Evolutionary conservation across 352 stramenopile genomes (phyloP), one percentile per base, ranked within the genome.

Genomic region (Pythium pyrilobum): DNA sequence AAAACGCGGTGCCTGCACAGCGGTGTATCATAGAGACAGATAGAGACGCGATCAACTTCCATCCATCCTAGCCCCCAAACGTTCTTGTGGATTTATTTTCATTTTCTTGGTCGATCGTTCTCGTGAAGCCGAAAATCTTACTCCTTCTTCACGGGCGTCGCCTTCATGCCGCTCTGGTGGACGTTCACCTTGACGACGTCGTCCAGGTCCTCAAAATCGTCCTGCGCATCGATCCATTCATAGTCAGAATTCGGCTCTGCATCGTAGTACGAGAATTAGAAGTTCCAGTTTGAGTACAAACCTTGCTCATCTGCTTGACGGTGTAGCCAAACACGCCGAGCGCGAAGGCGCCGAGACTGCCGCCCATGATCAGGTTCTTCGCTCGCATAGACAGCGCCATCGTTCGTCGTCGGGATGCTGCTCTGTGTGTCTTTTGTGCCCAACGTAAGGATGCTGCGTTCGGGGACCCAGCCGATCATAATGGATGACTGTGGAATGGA

Each of bases 121-220:
- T 13, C n/a, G n/a, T n/a, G n/a, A n/a, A n/a, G 27, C 33, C 47
- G 15, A 23, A 65, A 56, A 24, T 50, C 38, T 53, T 77, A 75
- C 15, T 83, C 50, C 47, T 87, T 85, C 69, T 79, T 82, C 31
- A 67, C 36, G 7, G 72, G 56, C 33, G 78, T 80, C 31, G 69
- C 67, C 60, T 88, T 89, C 25, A 88, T 88, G 48, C 81, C 81
- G 56, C 75, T 89, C 54, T 88, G 52, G 62, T 92, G 77, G 33
- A 87, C 81, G 38, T 92, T 85, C 48, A 92, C 81, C 60, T 88
- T 89, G 25, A 72, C 74, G 11, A 86, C 56, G 11, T 78, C 81
- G 48, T 92, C 79, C 54, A 92, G 52, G 51, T 85, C 81, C 37
- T 83, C 80, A 49, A 92, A 92, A 46, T 92, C 81, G 47, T 92